A percentile compares a stretch with the other conserved stretches of the same genome.
These are phyloP conservation scores for Podospora tetraspora DNA, from an alignment of 495 filamentous ascomycete genomes.

Conservation along the genomic window DNA sequence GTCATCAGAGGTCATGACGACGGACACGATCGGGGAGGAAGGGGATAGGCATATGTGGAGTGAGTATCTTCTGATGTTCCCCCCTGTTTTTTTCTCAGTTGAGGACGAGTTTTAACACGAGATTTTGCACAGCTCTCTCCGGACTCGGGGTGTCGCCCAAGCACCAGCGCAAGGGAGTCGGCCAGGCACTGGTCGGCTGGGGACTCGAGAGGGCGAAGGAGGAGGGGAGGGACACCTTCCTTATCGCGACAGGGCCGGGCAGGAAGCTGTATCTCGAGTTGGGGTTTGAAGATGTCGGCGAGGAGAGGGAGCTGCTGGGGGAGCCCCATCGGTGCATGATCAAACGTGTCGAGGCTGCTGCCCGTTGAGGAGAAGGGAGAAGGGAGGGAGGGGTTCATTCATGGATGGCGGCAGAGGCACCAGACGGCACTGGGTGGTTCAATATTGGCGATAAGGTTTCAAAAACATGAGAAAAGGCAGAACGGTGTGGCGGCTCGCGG, in stretches of 20 bases:
- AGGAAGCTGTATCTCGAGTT: not conserved
- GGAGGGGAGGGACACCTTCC: not conserved
- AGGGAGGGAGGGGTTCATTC: not conserved
- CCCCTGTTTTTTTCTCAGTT: not conserved
- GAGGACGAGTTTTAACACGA: not conserved
- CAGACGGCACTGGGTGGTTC: not conserved
- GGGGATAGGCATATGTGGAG: not conserved
- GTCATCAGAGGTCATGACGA: not conserved
- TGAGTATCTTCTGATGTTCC: not conserved
- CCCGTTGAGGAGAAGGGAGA: not conserved
- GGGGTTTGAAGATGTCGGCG: not conserved
- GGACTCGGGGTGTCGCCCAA: not conserved
- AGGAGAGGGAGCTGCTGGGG: not conserved
- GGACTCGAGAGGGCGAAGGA: not conserved
- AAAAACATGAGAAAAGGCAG: not conserved
- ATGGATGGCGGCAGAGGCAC: not conserved
- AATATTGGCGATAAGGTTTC: not conserved
- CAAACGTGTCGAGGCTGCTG: not conserved
- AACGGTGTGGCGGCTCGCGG: not conserved
- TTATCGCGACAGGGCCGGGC: not conserved
- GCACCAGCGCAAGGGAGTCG: not conserved
- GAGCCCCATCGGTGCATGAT: not conserved
- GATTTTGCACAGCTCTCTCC: not conserved
- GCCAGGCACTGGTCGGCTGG: constrained; percentile 1
- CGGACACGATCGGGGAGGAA: not conserved